Percentiles rank a stretch among this genome's conserved stretches.
Evolutionary conservation across 2,329 filamentous ascomycete genomes (phyloP).

Genomic region (Xylariaceae sp.): DNA sequence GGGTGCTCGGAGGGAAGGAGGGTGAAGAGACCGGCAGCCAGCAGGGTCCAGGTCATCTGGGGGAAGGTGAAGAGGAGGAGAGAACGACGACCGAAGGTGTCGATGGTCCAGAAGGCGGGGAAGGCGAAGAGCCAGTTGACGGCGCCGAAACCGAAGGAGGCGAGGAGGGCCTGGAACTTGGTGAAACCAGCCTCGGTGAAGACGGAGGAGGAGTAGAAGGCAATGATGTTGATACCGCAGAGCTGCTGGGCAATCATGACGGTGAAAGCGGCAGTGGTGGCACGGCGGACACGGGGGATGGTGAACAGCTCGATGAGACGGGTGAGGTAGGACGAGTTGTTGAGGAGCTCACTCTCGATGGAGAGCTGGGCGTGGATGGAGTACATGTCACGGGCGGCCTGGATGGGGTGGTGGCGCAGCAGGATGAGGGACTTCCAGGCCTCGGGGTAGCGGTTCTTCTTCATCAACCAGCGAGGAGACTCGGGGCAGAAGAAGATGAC

Average conservation of each 20-base stretch:
- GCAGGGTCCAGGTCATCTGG: constrained; percentile 62
- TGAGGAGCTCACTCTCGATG: constrained; percentile 50
- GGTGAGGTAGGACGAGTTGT: constrained; percentile 51
- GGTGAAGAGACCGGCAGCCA: constrained; percentile 57
- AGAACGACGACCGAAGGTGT: constrained; percentile 59
- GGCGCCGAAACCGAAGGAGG: constrained; percentile 60
- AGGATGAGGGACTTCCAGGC: constrained; percentile 53
- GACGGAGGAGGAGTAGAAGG: constrained; percentile 66
- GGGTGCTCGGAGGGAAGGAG: constrained; percentile 36
- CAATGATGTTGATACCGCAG: constrained; percentile 67
- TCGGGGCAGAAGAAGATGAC: constrained; percentile 63
- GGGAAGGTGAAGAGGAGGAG: constrained; percentile 62
- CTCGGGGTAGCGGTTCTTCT: constrained; percentile 56
- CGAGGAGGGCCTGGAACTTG: constrained; percentile 52
- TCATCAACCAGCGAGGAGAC: constrained; percentile 61
- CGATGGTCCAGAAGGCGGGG: constrained; percentile 60
- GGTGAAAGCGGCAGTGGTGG: constrained; percentile 68
- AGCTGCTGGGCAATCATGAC: constrained; percentile 78
- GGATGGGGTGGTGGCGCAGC: constrained; percentile 50
- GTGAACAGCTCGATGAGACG: constrained; percentile 64
- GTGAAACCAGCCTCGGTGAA: constrained; percentile 53
- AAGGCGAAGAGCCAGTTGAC: constrained; percentile 63
- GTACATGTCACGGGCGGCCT: constrained; percentile 58
- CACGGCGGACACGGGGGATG: constrained; percentile 62
- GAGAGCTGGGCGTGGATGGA: constrained; percentile 60